A percentile compares a stretch with the other conserved stretches of the same genome.
Conservation (phyloP, 805 yeast species). For the Komagataella pseudopastoris region DNA sequence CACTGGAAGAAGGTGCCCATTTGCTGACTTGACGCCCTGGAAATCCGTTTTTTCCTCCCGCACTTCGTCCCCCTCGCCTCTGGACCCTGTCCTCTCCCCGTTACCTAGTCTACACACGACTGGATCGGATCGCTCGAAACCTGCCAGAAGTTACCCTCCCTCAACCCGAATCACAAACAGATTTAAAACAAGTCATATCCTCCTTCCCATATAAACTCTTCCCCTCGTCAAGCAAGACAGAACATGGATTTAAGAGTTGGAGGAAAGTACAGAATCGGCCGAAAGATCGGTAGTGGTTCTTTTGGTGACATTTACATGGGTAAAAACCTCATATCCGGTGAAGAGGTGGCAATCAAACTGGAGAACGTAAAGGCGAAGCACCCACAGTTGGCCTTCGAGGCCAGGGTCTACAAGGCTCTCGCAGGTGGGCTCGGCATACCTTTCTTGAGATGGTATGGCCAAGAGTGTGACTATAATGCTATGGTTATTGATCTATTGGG, state of each 20-base stretch:
- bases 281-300: conserved; percentile 94
- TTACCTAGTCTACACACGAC: not conserved
- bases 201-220: not conserved
- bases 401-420: conserved; percentile 85
- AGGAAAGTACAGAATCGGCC: conserved; percentile 84
- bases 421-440: conserved; percentile 98
- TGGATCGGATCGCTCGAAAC: not conserved
- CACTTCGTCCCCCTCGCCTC: too few species aligned
- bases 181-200: not conserved
- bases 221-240: not conserved
- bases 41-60: too few species aligned
- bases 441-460: conserved; percentile 92
- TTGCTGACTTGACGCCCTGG: not conserved
- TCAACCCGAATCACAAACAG: not conserved
- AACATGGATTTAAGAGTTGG: conserved; percentile 75
- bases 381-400: conserved; percentile 95
- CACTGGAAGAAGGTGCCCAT: not conserved
- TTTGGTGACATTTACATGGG: conserved; percentile 95
- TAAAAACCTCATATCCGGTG: conserved; percentile 89
- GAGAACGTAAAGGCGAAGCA: conserved; percentile 86
- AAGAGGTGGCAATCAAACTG: conserved; percentile 92
- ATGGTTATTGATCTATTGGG: conserved; percentile 95
- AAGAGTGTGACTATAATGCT: conserved; percentile 92
- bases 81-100: not conserved
- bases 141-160: not conserved